phyloP scores from a whole-genome alignment of 1,139 yeast species.

The Lipomyces yarrowii region DNA sequence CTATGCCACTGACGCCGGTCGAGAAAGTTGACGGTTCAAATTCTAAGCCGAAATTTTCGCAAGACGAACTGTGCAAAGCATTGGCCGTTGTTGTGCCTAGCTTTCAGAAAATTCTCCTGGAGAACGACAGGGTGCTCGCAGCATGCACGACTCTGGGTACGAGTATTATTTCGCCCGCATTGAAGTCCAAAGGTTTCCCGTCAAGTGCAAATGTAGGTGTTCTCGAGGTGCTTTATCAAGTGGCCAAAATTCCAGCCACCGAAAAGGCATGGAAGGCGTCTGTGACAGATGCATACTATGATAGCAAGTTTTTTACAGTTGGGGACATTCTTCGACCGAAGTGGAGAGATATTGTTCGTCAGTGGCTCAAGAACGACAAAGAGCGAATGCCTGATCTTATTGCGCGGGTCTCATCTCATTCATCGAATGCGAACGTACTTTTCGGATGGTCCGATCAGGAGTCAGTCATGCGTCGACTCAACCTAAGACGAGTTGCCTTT shows the following conservation, averaged over 20 bases:
- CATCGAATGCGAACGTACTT: slow-evolving; percentile 55
- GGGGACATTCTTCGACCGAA: slow-evolving; percentile 38
- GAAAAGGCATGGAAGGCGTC: slow-evolving; percentile 45
- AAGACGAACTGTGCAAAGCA: slow-evolving; percentile 47
- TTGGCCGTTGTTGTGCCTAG: slow-evolving; percentile 47
- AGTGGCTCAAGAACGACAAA: slow-evolving; percentile 62
- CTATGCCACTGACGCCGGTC: slow-evolving; percentile 11
- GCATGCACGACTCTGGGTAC: slow-evolving; percentile 48
- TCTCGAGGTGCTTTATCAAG: slow-evolving; percentile 29
- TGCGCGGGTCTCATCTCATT: slow-evolving; percentile 52
- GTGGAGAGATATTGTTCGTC: slow-evolving; percentile 57
- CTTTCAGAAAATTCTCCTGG: slow-evolving; percentile 50
- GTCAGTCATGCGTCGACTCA: slow-evolving; percentile 52
- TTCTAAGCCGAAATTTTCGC: slow-evolving; percentile 32
- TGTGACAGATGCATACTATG: slow-evolving; percentile 46
- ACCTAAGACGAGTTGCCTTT: slow-evolving; percentile 62
- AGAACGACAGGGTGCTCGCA: slow-evolving; percentile 51
- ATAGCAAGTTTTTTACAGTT: slow-evolving; percentile 49
- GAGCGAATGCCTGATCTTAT: slow-evolving; percentile 63
- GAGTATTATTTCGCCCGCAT: slow-evolving; percentile 48
- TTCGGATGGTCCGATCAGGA: slow-evolving; percentile 83
- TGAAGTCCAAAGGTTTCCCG: slow-evolving; percentile 46
- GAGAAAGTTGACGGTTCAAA: slow-evolving; percentile 7
- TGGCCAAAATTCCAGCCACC: slow-evolving; percentile 35
- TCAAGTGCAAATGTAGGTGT: slow-evolving; percentile 26